Conservation (phyloP, 768 basidiomycete species). For the Lentinus tigrinus region DNA sequence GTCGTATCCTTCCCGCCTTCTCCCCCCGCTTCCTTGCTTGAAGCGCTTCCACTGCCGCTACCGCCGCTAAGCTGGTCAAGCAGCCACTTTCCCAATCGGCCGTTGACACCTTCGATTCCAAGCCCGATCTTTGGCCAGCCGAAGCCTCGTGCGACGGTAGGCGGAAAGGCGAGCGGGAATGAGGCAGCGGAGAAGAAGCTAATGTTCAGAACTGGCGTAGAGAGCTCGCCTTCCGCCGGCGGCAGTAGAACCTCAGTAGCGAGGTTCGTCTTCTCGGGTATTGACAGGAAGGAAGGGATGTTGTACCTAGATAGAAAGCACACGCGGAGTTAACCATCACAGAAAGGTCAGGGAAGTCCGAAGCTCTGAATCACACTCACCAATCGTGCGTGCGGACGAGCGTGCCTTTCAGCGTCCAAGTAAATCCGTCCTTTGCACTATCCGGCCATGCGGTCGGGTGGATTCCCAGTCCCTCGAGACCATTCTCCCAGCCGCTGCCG, state of each 20-base stretch:
- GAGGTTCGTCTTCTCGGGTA: conserved; percentile 76
- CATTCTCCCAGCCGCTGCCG: conserved; percentile 67
- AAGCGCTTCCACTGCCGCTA: background rate
- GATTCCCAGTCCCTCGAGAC: conserved; percentile 76
- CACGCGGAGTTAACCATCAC: background rate
- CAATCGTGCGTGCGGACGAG: conserved; percentile 83
- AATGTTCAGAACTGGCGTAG: conserved; percentile 58
- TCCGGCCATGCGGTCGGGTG: conserved; percentile 88
- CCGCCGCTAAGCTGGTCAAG: conserved; percentile 44
- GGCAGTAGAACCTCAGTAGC: conserved; percentile 55
- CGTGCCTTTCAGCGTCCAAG: conserved; percentile 73
- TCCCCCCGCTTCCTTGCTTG: background rate
- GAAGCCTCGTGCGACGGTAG: conserved; percentile 75
- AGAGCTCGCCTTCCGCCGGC: conserved; percentile 29
- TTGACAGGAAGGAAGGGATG: conserved; percentile 75
- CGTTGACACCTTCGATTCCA: conserved; percentile 87
- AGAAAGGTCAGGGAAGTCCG: background rate
- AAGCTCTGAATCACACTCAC: conserved; percentile 38
- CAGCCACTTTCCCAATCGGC: conserved; percentile 70
- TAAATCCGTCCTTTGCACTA: conserved; percentile 67
- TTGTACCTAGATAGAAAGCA: conserved; percentile 56
- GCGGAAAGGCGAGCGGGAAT: conserved; percentile 79
- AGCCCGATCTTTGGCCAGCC: conserved; percentile 77
- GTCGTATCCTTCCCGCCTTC: background rate
- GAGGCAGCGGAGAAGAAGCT: conserved; percentile 80